phyloP scores from a whole-genome alignment of 257 asterid genomes.

The Osmanthus fragrans region DNA sequence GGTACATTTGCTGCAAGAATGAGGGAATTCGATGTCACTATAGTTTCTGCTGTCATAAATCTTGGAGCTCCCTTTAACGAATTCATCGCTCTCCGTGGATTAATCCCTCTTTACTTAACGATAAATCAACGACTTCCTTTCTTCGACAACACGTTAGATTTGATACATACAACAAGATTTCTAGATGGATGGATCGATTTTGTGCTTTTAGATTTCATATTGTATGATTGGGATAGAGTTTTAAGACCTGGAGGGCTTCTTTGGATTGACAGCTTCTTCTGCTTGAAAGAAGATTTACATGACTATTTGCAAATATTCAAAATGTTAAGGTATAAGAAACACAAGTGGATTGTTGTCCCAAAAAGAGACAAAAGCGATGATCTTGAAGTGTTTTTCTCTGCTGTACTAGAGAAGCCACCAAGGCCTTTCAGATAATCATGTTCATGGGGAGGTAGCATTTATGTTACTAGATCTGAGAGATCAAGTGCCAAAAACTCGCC shows the following conservation, averaged over 20 bases:
- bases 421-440: slow-evolving; percentile 43
- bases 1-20: slow-evolving; percentile 70
- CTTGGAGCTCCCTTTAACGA: slow-evolving; percentile 70
- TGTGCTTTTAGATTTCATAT: slow-evolving; percentile 52
- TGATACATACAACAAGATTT: slow-evolving; percentile 66
- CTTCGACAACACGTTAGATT: slow-evolving; percentile 63
- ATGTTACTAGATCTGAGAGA: not conserved
- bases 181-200: slow-evolving; percentile 72
- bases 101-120: slow-evolving; percentile 59
- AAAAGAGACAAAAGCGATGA: slow-evolving; percentile 48
- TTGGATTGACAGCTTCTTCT: slow-evolving; percentile 70
- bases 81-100: slow-evolving; percentile 57
- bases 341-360: slow-evolving; percentile 58
- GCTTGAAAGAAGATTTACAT: slow-evolving; percentile 54
- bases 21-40: slow-evolving; percentile 56
- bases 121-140: slow-evolving; percentile 69
- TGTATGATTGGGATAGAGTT: slow-evolving; percentile 69
- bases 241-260: slow-evolving; percentile 72
- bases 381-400: slow-evolving; percentile 64
- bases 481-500: too few species aligned
- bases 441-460: not conserved
- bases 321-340: slow-evolving; percentile 55
- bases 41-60: slow-evolving; percentile 53
- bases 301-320: slow-evolving; percentile 52
- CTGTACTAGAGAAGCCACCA: slow-evolving; percentile 68